Evolutionary conservation across 2,329 filamentous ascomycete genomes (phyloP).

Genomic region (Hypoxylon sp.): DNA sequence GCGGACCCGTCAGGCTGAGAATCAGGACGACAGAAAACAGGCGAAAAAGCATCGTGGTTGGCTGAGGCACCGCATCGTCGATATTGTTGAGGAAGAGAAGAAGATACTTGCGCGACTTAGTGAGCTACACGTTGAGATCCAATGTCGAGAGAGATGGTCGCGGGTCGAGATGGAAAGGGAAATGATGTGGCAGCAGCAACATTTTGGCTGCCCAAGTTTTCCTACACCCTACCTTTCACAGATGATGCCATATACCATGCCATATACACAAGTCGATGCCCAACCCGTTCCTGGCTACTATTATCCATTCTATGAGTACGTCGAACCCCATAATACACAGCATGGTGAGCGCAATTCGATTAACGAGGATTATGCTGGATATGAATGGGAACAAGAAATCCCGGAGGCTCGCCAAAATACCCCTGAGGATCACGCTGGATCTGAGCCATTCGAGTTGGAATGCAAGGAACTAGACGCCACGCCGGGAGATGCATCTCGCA

Average conservation of each 20-base stretch:
- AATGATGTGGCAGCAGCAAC: conserved; percentile 29
- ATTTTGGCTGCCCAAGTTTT: conserved; percentile 9
- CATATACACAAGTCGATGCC: neutral
- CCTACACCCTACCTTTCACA: neutral
- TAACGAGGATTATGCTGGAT: neutral
- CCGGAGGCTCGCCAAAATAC: neutral
- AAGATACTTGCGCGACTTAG: conserved; percentile 62
- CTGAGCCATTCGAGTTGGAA: conserved; percentile 5
- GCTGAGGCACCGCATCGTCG: conserved; percentile 61
- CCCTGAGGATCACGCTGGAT: conserved; percentile 6
- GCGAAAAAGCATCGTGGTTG: conserved; percentile 60
- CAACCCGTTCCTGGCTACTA: neutral
- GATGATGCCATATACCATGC: neutral
- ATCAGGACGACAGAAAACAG: conserved; percentile 48
- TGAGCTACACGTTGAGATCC: conserved; percentile 66
- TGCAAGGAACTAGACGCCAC: neutral
- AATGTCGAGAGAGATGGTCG: conserved; percentile 60
- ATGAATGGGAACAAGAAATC: neutral
- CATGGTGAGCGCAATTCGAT: neutral
- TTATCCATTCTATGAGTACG: neutral
- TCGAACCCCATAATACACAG: neutral
- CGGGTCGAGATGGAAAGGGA: conserved; percentile 52
- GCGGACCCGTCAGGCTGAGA: conserved; percentile 43
- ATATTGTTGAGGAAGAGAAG: conserved; percentile 63
- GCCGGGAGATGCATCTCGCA: neutral